Base-by-base conservation (phyloP, 1,139 yeast genomes). In the Debaryomyces nepalensis region DNA sequence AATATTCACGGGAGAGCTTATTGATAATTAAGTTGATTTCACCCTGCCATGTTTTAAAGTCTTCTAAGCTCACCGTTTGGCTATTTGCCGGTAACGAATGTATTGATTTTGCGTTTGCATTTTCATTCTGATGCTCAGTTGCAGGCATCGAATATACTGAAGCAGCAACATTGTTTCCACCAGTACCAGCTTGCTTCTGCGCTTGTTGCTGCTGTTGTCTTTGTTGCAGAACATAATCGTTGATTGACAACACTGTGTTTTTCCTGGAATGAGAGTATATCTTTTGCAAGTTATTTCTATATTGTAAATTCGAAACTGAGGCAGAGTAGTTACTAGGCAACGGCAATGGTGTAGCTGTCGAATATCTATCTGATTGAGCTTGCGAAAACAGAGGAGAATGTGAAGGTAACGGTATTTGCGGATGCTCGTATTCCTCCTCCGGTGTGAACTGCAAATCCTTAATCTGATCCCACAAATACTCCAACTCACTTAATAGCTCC, bases 391-490 rank as follows among this genome's bases (percentile, higher is more conserved):
- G 66, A 1, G 75, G 76, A 0, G 74, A 67, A 37, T 59, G 63
- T n/a, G 66, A 53, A 4, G 73, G 75, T 30, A 67, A 53, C 4
- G 66, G 64, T 27, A 62, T 49, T 24, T 47, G 41, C 21, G 49
- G 34, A 39, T 54, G 53, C 33, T 52, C 49, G 37, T 54, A 54
- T 18, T 66, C 69, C 8, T 68, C 73, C 21, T 68, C 72, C 20
- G 65, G 60, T 14, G 51, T 45, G 44, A 60, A 63, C 26, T 64
- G 70, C 16, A 81, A 55, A 56, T 82, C 84, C 54, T 81, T 82
- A 41, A 86, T 80, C 57, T 84, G 90, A 55, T 82, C 85, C 91
- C 93, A 86, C 33, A 84, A 66, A 52, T 76, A 81, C 54, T 84
- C 89, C 53, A 86, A 69, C 53, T 85, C 93, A 34, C 73, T 66